These are phyloP conservation scores for Stemphylium beticola DNA, from an alignment of 2,329 filamentous ascomycete species.

Conservation along the genomic window DNA sequence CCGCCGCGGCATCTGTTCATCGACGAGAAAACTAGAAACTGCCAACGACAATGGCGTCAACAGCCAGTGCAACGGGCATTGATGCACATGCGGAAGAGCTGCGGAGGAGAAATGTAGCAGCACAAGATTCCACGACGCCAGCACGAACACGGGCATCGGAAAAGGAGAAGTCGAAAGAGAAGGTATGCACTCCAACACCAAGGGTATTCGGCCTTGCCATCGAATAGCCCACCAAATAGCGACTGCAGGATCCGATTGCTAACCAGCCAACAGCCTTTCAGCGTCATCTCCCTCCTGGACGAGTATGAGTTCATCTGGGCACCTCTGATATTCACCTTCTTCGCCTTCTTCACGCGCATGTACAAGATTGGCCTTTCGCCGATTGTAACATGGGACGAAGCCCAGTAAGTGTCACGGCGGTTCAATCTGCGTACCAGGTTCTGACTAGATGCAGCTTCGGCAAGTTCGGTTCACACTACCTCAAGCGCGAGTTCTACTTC, in stretches of 20 bases:
- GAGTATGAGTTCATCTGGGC: slow-evolving; percentile 68
- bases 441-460: slow-evolving; percentile 69
- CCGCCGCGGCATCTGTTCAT: neutral
- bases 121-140: slow-evolving; percentile 27
- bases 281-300: slow-evolving; percentile 67
- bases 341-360: slow-evolving; percentile 70
- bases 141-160: slow-evolving; percentile 42
- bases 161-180: slow-evolving; percentile 56
- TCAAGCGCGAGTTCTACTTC: slow-evolving; percentile 99
- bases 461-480: slow-evolving; percentile 98
- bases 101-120: slow-evolving; percentile 54
- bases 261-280: slow-evolving; percentile 51
- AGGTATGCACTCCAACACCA: slow-evolving; percentile 43
- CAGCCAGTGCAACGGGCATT: slow-evolving; percentile 48
- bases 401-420: slow-evolving; percentile 62
- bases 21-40: neutral
- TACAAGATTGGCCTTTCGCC: slow-evolving; percentile 72
- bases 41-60: slow-evolving; percentile 35
- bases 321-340: slow-evolving; percentile 67
- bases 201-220: slow-evolving; percentile 8
- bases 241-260: slow-evolving; percentile 17
- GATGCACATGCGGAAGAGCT: slow-evolving; percentile 53
- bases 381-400: slow-evolving; percentile 79
- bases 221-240: neutral
- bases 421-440: neutral